Base-by-base conservation (phyloP, 768 basidiomycete genomes). In the Lactarius hatsudake region DNA sequence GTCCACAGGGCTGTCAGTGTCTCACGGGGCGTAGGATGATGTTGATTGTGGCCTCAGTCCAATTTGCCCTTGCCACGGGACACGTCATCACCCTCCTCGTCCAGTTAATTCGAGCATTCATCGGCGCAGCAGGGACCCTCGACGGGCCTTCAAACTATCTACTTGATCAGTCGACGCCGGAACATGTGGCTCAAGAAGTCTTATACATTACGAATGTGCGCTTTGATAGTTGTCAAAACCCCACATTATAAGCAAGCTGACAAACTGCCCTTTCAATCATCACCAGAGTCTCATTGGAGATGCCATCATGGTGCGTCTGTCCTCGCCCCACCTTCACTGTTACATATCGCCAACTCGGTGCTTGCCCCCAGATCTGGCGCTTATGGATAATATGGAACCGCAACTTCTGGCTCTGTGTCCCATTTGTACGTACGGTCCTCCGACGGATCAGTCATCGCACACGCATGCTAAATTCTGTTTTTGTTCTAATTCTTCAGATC, bases 341-440 rank as follows among this genome's bases (percentile, higher is more conserved):
- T 9, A 9, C 36, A 23, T 17, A 23, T 65, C 20, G 23, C 43
- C 15, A 26, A 36, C 26, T 57, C 56, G 30, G 13, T 15, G 13
- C 43, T 6, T 38, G 17, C 23, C 12, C 28, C 12, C 28, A 68
- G 67, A 68, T 68, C 20, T 68, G 67, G 67, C 67, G 67, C 43
- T 45, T 68, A 12, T 68, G 64, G 66, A n/a, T 68, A 54, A 57
- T 68, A 15, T 68, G 67, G 67, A 2, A 23, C 34, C 67, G 67
- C 13, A 68, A 65, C 20, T 7, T 58, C 10, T 66, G 43, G 53
- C 59, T 66, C 13, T 5, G n/a, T 26, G 0, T 20, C 38, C 67
- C 67, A 45, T 68, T 68, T 43, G 67, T 68, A 48, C 17, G 67
- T 68, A 2, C 6, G 2, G 6, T 51, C 23, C 40, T 43, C 9